phyloP scores from a whole-genome alignment of 495 filamentous ascomycete genomes.

The Penicillium parvum region DNA sequence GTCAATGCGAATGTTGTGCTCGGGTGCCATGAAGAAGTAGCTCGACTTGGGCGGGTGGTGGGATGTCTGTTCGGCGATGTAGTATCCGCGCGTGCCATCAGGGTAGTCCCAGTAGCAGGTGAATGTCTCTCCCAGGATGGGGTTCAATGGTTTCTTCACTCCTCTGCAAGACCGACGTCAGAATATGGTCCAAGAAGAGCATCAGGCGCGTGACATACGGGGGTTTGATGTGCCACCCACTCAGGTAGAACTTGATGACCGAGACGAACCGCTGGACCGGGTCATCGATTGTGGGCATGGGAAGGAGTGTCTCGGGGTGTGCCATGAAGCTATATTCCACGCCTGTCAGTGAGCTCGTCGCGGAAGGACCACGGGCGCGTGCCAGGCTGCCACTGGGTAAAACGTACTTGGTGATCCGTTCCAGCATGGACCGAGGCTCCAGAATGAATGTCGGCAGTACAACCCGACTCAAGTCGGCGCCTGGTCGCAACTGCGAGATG shows the following conservation, averaged over 20 bases:
- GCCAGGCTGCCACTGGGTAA: not conserved
- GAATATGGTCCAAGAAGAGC: not conserved
- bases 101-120: conserved; percentile 95
- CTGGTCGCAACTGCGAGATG: conserved; percentile 92
- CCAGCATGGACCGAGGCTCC: conserved; percentile 95
- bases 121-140: conserved; percentile 91
- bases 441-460: conserved; percentile 97
- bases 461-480: conserved; percentile 91
- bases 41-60: conserved; percentile 98
- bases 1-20: conserved; percentile 92
- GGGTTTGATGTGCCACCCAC: conserved; percentile 98
- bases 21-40: conserved; percentile 98
- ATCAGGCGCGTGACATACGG: conserved; percentile 58
- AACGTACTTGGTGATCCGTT: conserved; percentile 92
- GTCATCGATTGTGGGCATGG: conserved; percentile 83
- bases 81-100: conserved; percentile 83
- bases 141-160: conserved; percentile 98
- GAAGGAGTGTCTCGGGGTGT: conserved; percentile 90
- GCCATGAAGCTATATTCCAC: conserved; percentile 91
- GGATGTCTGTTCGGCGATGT: conserved; percentile 92
- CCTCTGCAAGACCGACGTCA: conserved; percentile 51
- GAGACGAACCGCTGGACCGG: conserved; percentile 87
- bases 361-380: not conserved
- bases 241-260: conserved; percentile 96
- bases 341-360: conserved; percentile 1